A percentile compares a stretch with the other conserved stretches of the same genome.
phyloP scores from a whole-genome alignment of 106 monocot genomes.

The Dioscorea alata region DNA sequence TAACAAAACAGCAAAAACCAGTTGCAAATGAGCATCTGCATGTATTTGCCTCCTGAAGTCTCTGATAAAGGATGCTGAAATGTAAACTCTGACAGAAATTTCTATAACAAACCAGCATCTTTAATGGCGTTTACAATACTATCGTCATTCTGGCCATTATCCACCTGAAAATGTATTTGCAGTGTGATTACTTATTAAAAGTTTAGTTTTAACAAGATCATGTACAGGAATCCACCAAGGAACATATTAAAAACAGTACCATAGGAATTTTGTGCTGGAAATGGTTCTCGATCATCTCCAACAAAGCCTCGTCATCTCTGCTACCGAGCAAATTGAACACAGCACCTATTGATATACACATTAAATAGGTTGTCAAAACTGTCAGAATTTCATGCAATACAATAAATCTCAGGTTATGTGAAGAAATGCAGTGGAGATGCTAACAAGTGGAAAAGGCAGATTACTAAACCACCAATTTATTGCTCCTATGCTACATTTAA shows the following conservation, averaged over 20 bases:
- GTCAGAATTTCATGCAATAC: too few relatives aligned
- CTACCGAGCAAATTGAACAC: constrained; percentile 73
- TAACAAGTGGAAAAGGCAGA: too few relatives aligned
- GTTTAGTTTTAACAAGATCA: neutral
- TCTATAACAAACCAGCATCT: constrained; percentile 20
- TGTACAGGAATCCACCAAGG: neutral
- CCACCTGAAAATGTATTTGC: constrained; percentile 7
- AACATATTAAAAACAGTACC: constrained; percentile 27
- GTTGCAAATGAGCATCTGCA: too few relatives aligned
- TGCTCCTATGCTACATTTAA: too few relatives aligned
- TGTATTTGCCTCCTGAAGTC: too few relatives aligned
- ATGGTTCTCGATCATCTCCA: constrained; percentile 84
- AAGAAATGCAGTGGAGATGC: too few relatives aligned
- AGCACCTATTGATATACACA: constrained; percentile 47
- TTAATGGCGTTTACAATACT: constrained; percentile 27
- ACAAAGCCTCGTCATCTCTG: constrained; percentile 34
- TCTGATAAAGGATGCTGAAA: too few relatives aligned
- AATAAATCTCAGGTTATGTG: too few relatives aligned
- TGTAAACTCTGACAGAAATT: too few relatives aligned
- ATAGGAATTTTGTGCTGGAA: constrained; percentile 56
- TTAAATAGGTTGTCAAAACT: too few relatives aligned
- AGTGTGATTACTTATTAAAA: neutral
- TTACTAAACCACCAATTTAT: too few relatives aligned
- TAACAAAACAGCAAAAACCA: too few relatives aligned
- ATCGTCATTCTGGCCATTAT: constrained; percentile 22